Base-by-base conservation (phyloP, 2,329 filamentous ascomycete genomes). In the Pseudocercospora fijiensis region DNA sequence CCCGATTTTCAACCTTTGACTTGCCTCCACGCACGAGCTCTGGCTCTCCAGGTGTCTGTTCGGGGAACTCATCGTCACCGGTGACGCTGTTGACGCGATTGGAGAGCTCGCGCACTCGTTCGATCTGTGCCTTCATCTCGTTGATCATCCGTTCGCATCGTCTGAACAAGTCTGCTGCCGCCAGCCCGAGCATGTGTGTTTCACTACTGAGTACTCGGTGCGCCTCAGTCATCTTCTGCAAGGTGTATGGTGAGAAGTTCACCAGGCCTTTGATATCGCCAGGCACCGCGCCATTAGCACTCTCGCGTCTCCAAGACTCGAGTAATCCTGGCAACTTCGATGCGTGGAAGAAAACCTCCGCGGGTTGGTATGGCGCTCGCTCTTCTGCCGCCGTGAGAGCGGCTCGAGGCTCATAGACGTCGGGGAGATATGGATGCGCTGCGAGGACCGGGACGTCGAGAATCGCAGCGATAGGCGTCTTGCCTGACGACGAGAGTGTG, bases 141-240 rank as follows among this genome's bases (percentile, higher is more conserved):
- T 82, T 79, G 70, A 89, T 87, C 26, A 93, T 81, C 52, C 86
- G 82, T 69, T 89, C 84, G 65, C 89, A 91, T 60, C 87, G 84
- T 26, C 87, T 82, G 77, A 92, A 93, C 5, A 93, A 80, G 70
- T 92, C 89, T 1, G 89, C 85, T 0, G 88, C 90, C 1, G 88
- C 90, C 49, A 85, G 79, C 16, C 89, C 89, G 10, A 93, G 81
- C 10, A 82, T 82, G 69, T 89, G 82, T 0, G 89, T 91, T 75
- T 93, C 89, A 9, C 84, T 83, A 66, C 86, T 86, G 5, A 93
- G 80, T 4, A 90, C 80, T 72, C 89, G 87, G 75, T 94, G 90
- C 0, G 87, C 86, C 64, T 90, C 86, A 27, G 88, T 90, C 68
- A 94, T 85, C 41, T 91, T 82, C 67, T 88, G 84, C 18, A 93